phyloP scores from a whole-genome alignment of 2,329 filamentous ascomycete genomes.

The Paracorniculantispora psalliotae region DNA sequence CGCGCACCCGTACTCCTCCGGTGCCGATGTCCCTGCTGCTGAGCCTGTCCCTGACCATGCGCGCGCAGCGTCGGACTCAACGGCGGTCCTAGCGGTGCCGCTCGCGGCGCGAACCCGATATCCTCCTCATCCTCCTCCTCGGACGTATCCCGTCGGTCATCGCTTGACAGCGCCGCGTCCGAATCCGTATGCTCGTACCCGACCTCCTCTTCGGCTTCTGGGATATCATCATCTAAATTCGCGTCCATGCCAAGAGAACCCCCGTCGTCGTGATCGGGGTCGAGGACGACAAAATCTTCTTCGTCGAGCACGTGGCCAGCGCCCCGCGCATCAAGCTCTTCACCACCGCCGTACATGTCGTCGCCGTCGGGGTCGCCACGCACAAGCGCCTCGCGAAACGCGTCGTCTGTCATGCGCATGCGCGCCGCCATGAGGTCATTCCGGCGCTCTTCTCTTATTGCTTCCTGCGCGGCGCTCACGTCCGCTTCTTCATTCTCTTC shows the following conservation, averaged over 20 bases:
- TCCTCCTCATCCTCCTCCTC: constrained; percentile 21
- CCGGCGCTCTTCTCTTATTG: constrained; percentile 38
- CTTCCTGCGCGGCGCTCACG: constrained; percentile 30
- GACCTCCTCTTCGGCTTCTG: constrained; percentile 56
- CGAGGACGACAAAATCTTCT: constrained; percentile 47
- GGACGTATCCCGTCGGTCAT: constrained; percentile 18
- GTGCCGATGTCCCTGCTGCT: background rate
- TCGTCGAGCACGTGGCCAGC: constrained; percentile 58
- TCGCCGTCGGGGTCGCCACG: constrained; percentile 44
- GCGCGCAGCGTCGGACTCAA: constrained; percentile 33
- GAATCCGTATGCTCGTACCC: constrained; percentile 77
- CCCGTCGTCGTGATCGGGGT: constrained; percentile 21
- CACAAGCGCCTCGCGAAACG: constrained; percentile 54
- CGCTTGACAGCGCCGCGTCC: constrained; percentile 55
- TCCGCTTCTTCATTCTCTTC: constrained; percentile 36
- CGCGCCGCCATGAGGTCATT: constrained; percentile 45
- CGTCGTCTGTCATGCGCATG: constrained; percentile 55
- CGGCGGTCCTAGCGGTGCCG: constrained; percentile 29
- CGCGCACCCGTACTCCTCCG: constrained; percentile 18
- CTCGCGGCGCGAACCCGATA: constrained; percentile 37
- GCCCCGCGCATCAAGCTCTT: constrained; percentile 51
- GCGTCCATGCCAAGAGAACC: constrained; percentile 40
- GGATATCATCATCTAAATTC: constrained; percentile 68
- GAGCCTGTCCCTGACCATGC: constrained; percentile 17
- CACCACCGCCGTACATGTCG: constrained; percentile 49